These are phyloP conservation scores for Kwoniella mangroviensis DNA, from an alignment of 768 basidiomycete genomes.

Conservation along the genomic window DNA sequence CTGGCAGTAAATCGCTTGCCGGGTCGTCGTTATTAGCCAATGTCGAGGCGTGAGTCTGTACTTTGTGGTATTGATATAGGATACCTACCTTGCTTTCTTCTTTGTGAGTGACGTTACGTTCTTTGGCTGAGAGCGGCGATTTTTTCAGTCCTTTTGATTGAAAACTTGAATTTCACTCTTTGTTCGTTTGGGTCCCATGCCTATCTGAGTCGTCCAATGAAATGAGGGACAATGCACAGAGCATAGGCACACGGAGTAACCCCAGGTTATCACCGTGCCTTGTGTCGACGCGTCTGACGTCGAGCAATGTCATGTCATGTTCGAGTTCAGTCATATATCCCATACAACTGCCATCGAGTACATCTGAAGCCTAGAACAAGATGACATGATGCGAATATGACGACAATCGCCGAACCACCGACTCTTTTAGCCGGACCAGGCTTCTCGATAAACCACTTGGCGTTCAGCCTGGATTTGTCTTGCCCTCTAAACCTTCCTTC, in stretches of 20 bases:
- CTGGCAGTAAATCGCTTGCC: no score
- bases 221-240: not conserved
- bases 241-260: not conserved
- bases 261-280: not conserved
- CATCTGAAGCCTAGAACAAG: not conserved
- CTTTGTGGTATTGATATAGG: no score
- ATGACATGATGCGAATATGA: not conserved
- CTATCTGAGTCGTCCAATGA: slow-evolving; percentile 1
- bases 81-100: slow-evolving; percentile 5
- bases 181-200: slow-evolving; percentile 4
- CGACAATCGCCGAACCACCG: slow-evolving; percentile 1
- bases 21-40: no score
- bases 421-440: not conserved
- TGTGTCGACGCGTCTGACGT: not conserved
- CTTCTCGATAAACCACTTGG: not conserved
- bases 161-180: slow-evolving; percentile 2
- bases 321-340: not conserved
- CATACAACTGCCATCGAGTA: not conserved
- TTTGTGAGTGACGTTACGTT: not conserved
- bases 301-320: not conserved
- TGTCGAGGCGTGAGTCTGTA: no score
- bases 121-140: not conserved
- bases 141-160: not conserved
- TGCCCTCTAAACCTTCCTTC: slow-evolving; percentile 31
- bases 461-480: slow-evolving; percentile 30